Evolutionary conservation across 148 eudicot species (phyloP), one percentile per base, ranked within the genome.

Genomic region (Vaccinium corymbosum): DNA sequence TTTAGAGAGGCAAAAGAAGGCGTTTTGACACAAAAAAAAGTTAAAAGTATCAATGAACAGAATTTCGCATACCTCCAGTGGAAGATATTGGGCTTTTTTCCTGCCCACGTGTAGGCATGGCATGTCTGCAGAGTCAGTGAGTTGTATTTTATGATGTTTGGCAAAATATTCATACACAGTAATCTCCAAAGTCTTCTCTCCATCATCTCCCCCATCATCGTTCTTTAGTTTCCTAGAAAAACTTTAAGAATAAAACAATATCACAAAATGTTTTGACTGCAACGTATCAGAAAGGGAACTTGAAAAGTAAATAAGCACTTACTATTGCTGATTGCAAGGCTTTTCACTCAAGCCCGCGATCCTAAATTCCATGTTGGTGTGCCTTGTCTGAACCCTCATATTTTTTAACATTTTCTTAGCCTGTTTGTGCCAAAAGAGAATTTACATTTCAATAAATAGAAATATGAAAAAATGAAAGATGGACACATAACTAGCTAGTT

Each of bases 81-180:
- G 98, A 20, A 96, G 87, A 88, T 92, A 96, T 42, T 82, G 98
- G 95, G 79, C 81, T 89, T 89, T 78, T 86, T 92, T 38, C 42
- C 5, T 93, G 81, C 99, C 99, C 80, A 96, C 98, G 84, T 94
- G 92, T 82, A 96, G 83, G 88, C 99, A 96, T 64, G 99, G 99
- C 85, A 87, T 80, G 84, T 90, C 90, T 83, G 89, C 95, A 72
- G 98, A 94, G 83, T 84, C 86, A 55, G 89, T 87, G 27, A 96
- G 88, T n/a, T 81, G 88, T 19, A 93, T 83, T 35, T 90, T 89
- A 56, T 88, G 92, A 62, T 91, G 90, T 71, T 91, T 86, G 38
- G 74, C 71, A 76, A 93, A 96, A 86, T 96, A 96, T 7, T 94
- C 94, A 80, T 83, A 88, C n/a, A 96, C 94, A 70, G 98, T 91